Conservation (phyloP, 495 filamentous ascomycete species). For the Articulospora tetracladia region DNA sequence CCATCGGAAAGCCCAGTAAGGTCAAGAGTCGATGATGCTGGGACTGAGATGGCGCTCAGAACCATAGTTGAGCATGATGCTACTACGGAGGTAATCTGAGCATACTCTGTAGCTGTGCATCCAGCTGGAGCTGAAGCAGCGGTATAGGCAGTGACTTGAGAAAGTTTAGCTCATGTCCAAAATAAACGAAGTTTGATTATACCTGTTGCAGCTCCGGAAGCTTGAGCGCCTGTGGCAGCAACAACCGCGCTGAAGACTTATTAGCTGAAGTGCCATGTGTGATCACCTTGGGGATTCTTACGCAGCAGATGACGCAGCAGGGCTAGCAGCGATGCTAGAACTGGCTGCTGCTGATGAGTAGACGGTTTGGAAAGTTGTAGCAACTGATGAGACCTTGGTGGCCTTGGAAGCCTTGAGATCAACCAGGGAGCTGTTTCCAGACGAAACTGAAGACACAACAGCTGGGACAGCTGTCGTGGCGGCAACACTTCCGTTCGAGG, state of each 20-base stretch:
- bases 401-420: background rate
- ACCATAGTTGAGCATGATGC: slow-evolving; percentile 37
- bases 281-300: background rate
- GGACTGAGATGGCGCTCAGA: slow-evolving; percentile 39
- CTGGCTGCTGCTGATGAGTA: background rate
- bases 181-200: background rate
- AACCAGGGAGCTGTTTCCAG: background rate
- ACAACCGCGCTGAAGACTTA: background rate
- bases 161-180: background rate
- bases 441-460: background rate
- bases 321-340: background rate
- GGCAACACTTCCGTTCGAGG: background rate
- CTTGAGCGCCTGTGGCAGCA: background rate
- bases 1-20: slow-evolving; percentile 36
- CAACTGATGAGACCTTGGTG: background rate
- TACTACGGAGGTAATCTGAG: slow-evolving; percentile 38
- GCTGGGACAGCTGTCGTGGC: background rate
- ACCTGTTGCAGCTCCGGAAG: background rate
- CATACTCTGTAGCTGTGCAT: slow-evolving; percentile 41
- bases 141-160: background rate
- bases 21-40: slow-evolving; percentile 41
- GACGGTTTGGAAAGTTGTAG: background rate
- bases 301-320: background rate
- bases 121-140: slow-evolving; percentile 24
- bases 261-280: background rate